Evolutionary conservation across 345 rosid species (phyloP).

Genomic region (Brassica nigra): DNA sequence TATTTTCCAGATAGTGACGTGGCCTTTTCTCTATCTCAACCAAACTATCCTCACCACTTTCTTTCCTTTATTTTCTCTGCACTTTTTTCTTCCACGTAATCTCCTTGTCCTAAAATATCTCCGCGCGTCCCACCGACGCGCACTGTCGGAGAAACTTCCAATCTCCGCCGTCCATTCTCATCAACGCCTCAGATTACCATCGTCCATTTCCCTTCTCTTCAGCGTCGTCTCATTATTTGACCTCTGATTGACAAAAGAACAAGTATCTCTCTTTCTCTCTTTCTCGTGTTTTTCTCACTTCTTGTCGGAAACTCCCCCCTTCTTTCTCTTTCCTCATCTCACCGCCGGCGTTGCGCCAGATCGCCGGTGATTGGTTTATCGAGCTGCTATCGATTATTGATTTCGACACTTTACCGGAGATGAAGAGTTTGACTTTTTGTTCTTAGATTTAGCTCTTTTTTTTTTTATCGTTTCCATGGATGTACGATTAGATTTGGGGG

Average conservation of each 20-base stretch:
- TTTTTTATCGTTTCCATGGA: constrained; percentile 15
- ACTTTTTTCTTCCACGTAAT: constrained; percentile 52
- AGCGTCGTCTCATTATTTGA: constrained; percentile 29
- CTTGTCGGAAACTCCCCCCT: constrained; percentile 25
- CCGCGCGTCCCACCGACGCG: neutral
- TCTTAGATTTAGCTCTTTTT: constrained; percentile 16
- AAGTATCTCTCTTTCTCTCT: constrained; percentile 1
- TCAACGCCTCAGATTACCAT: constrained; percentile 12
- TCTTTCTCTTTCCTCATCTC: constrained; percentile 9
- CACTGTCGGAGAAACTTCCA: neutral
- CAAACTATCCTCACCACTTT: constrained; percentile 47
- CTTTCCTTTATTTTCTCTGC: neutral
- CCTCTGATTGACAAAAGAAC: constrained; percentile 8
- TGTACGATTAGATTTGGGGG: neutral
- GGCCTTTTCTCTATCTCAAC: constrained; percentile 62
- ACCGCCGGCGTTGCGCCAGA: constrained; percentile 26
- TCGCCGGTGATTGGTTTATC: constrained; percentile 31
- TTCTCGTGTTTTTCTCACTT: neutral
- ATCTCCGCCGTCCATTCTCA: constrained; percentile 40
- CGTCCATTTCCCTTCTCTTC: neutral
- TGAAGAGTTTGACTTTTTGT: neutral
- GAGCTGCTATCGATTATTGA: neutral
- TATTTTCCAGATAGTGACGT: constrained; percentile 48
- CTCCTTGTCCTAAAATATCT: constrained; percentile 26
- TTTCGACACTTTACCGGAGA: neutral